Evolutionary conservation across 768 basidiomycete genomes (phyloP), one percentile per base, ranked within the genome.

Genomic region (Phlebiopsis flavidoalba): DNA sequence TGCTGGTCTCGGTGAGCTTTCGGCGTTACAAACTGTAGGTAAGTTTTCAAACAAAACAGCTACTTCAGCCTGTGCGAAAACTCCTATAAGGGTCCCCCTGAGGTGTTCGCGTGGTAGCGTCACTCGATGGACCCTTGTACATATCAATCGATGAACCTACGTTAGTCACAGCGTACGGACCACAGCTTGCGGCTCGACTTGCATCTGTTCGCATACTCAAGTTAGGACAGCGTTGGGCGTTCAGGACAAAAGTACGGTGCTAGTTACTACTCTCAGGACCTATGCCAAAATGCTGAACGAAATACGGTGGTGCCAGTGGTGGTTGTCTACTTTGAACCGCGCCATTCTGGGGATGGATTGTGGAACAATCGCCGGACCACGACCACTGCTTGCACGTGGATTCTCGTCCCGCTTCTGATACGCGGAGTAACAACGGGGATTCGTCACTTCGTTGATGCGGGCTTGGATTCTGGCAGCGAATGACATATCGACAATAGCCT

Each of bases 121-220:
- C 48, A n/a, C n/a, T 8, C 31, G 31, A 8, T 33, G n/a, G 14
- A 33, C 15, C 31, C n/a, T n/a, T n/a, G n/a, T n/a, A n/a, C n/a
- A n/a, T n/a, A n/a, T 4, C 8, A 48, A 15, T 15, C 10, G 11
- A 7, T 31, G n/a, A 37, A 11, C 24, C 49, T 3, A 17, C 19
- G 31, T 47, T 66, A 37, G n/a, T 37, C 61, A 1, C 62, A 87
- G 93, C 92, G 19, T 97, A 95, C 70, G 85, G 89, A 1, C 93
- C 94, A 0, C 93, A 96, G 70, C 81, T 96, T 5, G 91, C 89
- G 1, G 74, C 85, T n/a, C 82, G 85, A 45, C n/a, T 80, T 96
- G 17, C 76, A 80, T 50, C 82, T 95, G n/a, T 54, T 81, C 83
- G 3, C 89, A 95, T 58, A 95, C 93, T 0, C 84, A 89, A 60